These are phyloP conservation scores for Colletotrichum gigasporum DNA, from an alignment of 2,329 filamentous ascomycete species.

Conservation along the genomic window DNA sequence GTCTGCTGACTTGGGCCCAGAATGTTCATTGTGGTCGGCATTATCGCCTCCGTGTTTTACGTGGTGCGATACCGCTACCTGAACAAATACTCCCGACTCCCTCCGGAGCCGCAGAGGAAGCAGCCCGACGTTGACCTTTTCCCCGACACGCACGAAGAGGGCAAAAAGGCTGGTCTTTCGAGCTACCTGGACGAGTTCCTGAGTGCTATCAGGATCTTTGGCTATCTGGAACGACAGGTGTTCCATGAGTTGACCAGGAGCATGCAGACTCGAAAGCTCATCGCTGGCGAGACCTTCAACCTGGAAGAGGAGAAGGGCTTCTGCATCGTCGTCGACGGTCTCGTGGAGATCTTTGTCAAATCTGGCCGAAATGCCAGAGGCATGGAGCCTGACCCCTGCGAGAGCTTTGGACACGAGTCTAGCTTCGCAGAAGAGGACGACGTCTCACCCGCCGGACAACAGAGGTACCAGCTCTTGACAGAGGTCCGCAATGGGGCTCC, in stretches of 20 bases:
- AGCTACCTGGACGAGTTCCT: constrained; percentile 98
- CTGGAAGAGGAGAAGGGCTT: constrained; percentile 98
- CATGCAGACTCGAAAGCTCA: constrained; percentile 97
- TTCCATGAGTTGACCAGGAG: constrained; percentile 97
- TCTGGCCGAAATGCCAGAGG: constrained; percentile 69
- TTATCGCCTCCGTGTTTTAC: constrained; percentile 91
- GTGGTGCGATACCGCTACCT: constrained; percentile 94
- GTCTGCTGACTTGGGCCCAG: constrained; percentile 48
- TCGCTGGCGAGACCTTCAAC: constrained; percentile 93
- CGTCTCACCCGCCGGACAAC: constrained; percentile 68
- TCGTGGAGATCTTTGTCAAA: constrained; percentile 98
- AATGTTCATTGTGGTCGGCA: constrained; percentile 78
- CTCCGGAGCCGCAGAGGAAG: constrained; percentile 93
- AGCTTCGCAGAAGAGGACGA: constrained; percentile 73
- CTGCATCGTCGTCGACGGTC: constrained; percentile 93
- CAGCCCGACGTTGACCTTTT: constrained; percentile 96
- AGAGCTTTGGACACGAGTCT: constrained; percentile 50
- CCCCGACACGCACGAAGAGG: constrained; percentile 89
- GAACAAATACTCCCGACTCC: constrained; percentile 95
- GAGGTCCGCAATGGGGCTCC: constrained; percentile 98
- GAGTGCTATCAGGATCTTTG: constrained; percentile 98
- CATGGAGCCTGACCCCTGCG: constrained; percentile 40
- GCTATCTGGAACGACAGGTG: constrained; percentile 93
- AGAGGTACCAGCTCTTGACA: constrained; percentile 93
- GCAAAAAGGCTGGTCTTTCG: constrained; percentile 88